A percentile compares a stretch with the other conserved stretches of the same genome.
phyloP scores from a whole-genome alignment of 1,284 basidiomycete genomes.

The Rhizoctonia solani region DNA sequence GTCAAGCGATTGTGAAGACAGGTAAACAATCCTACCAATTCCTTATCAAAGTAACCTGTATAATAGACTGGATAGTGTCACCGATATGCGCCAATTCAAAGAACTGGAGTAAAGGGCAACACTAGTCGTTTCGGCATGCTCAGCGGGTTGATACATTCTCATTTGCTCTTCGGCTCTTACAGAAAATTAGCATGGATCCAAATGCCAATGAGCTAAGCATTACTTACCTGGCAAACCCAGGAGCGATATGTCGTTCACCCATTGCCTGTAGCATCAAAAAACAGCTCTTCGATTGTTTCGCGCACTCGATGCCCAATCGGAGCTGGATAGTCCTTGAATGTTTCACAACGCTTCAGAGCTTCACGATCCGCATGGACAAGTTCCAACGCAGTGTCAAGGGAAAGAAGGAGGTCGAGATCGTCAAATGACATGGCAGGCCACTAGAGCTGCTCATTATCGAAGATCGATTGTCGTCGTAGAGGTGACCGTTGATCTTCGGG shows the following conservation, averaged over 20 bases:
- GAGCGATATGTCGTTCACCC: constrained; percentile 76
- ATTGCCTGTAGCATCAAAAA: constrained; percentile 78
- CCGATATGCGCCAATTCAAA: constrained; percentile 97
- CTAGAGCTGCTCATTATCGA: constrained; percentile 37
- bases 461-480: constrained; percentile 32
- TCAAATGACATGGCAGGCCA: constrained; percentile 50
- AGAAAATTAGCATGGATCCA: background rate
- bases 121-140: constrained; percentile 73
- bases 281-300: constrained; percentile 91
- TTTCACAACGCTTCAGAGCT: constrained; percentile 88
- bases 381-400: constrained; percentile 87
- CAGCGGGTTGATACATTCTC: constrained; percentile 82
- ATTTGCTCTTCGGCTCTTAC: constrained; percentile 82
- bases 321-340: constrained; percentile 84
- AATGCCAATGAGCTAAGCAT: constrained; percentile 16
- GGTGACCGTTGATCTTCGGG: constrained; percentile 5
- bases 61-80: constrained; percentile 96
- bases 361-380: constrained; percentile 93
- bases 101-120: constrained; percentile 95
- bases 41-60: constrained; percentile 99
- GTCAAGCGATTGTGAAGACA: constrained; percentile 6
- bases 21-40: constrained; percentile 60
- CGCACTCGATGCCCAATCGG: constrained; percentile 78
- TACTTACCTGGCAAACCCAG: constrained; percentile 81
- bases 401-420: constrained; percentile 84